Conservation (phyloP, 2,329 filamentous ascomycete species). For the Fusarium praegraminearum region DNA sequence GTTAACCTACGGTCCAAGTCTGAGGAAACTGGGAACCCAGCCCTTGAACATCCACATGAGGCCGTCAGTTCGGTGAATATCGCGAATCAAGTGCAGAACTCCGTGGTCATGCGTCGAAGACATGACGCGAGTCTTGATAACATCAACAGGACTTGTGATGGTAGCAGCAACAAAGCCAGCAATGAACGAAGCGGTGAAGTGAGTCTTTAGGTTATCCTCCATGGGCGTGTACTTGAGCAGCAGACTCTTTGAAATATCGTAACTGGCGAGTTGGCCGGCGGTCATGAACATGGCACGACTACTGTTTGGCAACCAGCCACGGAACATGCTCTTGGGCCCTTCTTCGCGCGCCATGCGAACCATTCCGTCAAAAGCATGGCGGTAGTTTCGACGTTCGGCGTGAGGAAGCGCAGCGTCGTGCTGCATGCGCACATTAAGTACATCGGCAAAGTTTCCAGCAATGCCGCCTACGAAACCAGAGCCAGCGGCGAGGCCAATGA, state of each 20-base stretch:
- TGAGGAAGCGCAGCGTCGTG: conserved; percentile 83
- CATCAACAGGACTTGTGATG: conserved; percentile 85
- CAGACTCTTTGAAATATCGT: conserved; percentile 82
- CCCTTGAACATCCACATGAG: conserved; percentile 88
- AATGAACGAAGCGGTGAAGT: conserved; percentile 81
- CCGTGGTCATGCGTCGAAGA: conserved; percentile 66
- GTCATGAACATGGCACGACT: conserved; percentile 89
- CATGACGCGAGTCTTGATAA: conserved; percentile 92
- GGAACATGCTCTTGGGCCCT: conserved; percentile 80
- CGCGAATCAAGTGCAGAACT: conserved; percentile 70
- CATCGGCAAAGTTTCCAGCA: conserved; percentile 93
- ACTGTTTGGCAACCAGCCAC: conserved; percentile 87
- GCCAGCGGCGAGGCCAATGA: conserved; percentile 83
- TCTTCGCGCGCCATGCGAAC: conserved; percentile 89
- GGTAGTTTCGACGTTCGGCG: conserved; percentile 85
- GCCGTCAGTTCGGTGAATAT: conserved; percentile 78
- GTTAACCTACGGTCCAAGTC: conserved; percentile 70
- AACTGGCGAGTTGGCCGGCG: conserved; percentile 83
- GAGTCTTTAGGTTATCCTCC: conserved; percentile 77
- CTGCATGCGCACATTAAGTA: conserved; percentile 98
- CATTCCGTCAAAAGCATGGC: conserved; percentile 87
- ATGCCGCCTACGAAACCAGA: conserved; percentile 92
- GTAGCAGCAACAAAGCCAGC: conserved; percentile 88
- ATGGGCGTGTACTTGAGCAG: conserved; percentile 75
- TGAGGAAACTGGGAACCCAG: conserved; percentile 82